Evolutionary conservation across 768 basidiomycete species (phyloP).

Genomic region (Pleurotus eryngii): DNA sequence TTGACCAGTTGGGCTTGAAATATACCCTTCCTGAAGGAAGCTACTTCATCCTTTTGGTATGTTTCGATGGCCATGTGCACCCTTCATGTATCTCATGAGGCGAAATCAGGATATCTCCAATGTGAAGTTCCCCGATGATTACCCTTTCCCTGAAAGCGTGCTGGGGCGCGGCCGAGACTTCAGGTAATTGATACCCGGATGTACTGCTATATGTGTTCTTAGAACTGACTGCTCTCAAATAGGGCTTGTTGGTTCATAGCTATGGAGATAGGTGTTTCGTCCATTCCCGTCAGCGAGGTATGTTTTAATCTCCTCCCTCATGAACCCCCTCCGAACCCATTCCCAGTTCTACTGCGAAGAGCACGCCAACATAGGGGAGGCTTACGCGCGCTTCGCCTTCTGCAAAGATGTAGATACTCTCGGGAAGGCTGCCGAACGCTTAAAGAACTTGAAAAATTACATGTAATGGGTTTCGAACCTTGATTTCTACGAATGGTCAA

Average conservation of each 20-base stretch:
- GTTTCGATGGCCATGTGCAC: neutral
- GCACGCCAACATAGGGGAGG: constrained; percentile 83
- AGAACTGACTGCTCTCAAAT: constrained; percentile 12
- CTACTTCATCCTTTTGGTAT: constrained; percentile 85
- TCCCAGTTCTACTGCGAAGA: constrained; percentile 87
- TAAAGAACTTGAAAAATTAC: constrained; percentile 72
- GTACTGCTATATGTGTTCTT: neutral
- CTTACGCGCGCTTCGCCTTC: constrained; percentile 86
- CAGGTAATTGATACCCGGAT: constrained; percentile 37
- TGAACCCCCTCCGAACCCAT: constrained; percentile 8
- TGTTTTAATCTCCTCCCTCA: constrained; percentile 16
- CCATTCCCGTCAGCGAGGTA: constrained; percentile 95
- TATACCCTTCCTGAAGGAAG: constrained; percentile 88
- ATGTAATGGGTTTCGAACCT: constrained; percentile 21
- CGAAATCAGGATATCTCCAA: constrained; percentile 64
- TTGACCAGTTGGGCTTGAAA: constrained; percentile 78
- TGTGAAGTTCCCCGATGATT: constrained; percentile 80
- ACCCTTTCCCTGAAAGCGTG: constrained; percentile 74
- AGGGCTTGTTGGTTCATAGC: constrained; percentile 97
- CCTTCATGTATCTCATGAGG: neutral
- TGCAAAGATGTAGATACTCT: constrained; percentile 94
- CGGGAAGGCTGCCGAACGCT: constrained; percentile 73
- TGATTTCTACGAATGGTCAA: no score
- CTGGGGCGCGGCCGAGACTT: constrained; percentile 85
- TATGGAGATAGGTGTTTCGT: constrained; percentile 83